Evolutionary conservation across 1,284 basidiomycete genomes (phyloP), one percentile per base, ranked within the genome.

Genomic region (Pseudozyma sp.): DNA sequence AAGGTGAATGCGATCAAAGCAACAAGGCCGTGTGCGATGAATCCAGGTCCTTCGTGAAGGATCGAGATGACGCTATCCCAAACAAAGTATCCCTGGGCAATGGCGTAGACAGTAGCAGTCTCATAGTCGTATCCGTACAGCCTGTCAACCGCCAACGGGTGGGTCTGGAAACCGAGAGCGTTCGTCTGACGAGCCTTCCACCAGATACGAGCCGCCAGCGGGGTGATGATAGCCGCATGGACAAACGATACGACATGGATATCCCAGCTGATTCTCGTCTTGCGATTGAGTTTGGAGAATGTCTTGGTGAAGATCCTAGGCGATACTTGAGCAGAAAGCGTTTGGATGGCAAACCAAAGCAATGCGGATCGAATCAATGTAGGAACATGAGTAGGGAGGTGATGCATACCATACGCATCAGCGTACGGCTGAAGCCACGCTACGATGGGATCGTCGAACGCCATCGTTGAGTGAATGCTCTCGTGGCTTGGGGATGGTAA

Each of bases 11-110:
- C 85, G 52, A 62, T 75, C 21, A 81, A 60, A 48, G 82, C 84
- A 8, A 85, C 83, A 18, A 78, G 34, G 13, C 85, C 85, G 64
- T 86, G 85, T 0, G 84, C 71, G 68, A 86, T 80, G 76, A 86
- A 86, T 11, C 82, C 85, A 13, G 83, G 79, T 1, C 85, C 85
- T 55, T 86, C 85, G 52, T 83, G 73, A 1, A 69, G 63, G 48
- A 77, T 62, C 14, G 84, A 85, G 36, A 85, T 74, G 61, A 82
- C 66, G 11, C 80, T 64, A 60, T 86, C 84, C 85, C 84, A 83
- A 3, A 78, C 71, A 59, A 78, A 78, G 76, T 83, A 85, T 38
- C 81, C 83, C 12, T 80, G 66, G 3, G 83, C 77, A 40, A 84
- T 71, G 31, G 80, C 80, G 39, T 84, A 84, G 25, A 83, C 63